These are phyloP conservation scores for Tulasnella sp. DNA, from an alignment of 768 basidiomycete genomes.

Conservation along the genomic window DNA sequence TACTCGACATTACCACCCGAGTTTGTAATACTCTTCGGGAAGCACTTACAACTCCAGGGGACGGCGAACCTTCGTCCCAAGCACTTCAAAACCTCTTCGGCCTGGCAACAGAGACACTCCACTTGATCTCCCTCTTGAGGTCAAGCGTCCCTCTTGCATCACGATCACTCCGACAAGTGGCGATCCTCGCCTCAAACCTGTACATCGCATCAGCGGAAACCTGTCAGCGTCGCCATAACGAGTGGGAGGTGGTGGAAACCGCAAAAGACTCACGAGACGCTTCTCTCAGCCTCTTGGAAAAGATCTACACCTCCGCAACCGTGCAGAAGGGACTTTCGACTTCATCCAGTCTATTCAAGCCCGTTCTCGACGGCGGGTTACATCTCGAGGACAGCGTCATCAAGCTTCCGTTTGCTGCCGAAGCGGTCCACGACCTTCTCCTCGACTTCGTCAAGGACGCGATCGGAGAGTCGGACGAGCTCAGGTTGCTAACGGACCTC, in stretches of 20 bases:
- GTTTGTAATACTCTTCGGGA: background rate
- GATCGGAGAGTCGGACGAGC: background rate
- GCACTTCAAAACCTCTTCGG: background rate
- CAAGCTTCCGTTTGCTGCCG: background rate
- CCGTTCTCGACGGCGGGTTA: background rate
- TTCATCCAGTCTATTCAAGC: background rate
- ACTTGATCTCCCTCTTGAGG: background rate
- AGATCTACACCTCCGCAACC: background rate
- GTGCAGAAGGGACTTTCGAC: background rate
- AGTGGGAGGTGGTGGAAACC: background rate
- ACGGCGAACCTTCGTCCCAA: background rate
- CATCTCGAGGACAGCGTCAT: background rate
- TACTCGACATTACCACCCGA: background rate
- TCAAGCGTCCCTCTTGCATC: background rate
- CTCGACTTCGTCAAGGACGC: background rate
- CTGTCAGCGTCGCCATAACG: background rate
- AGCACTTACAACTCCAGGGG: background rate
- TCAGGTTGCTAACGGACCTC: background rate
- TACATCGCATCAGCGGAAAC: background rate
- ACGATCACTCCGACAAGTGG: background rate
- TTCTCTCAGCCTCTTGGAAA: background rate
- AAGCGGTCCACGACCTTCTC: background rate
- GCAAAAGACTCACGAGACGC: background rate
- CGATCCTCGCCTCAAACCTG: background rate
- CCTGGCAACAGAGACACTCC: background rate